Evolutionary conservation across 257 asterid genomes (phyloP), one percentile per base, ranked within the genome.

Genomic region (Fraxinus americana): DNA sequence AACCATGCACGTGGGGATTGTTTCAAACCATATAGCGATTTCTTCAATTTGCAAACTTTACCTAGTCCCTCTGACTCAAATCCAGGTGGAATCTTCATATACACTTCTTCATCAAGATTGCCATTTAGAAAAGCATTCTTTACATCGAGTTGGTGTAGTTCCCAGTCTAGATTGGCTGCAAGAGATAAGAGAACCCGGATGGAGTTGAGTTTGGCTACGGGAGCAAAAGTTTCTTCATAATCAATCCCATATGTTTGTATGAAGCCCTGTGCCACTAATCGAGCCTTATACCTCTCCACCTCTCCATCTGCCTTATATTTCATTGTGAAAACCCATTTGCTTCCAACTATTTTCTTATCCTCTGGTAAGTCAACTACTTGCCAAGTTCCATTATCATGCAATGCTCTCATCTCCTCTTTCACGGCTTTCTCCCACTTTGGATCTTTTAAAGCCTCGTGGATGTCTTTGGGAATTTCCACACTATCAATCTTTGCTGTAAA

Each of bases 291-390:
- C 36, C 71, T 67, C 8, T 66, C 39, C 14, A 29, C 71, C 71
- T 66, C 71, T 67, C 71, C 71, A 67, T 67, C 9, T 8, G 71
- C 71, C 30, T 19, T 29, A 21, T 67, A 67, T 36, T 30, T 67
- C 8, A 30, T 21, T 29, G 23, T 67, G 0, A 67, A 67, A 12
- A 67, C 54, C 54, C 54, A 12, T 67, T 30, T 67, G 10, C 41
- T 67, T 67, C 71, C 71, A 67, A 67, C 71, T 13, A 29, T 23
- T 27, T 67, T 67, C 38, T 29, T 67, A 12, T 67, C 21, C 21
- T 67, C 23, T 11, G 71, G 21, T 67, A 67, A 29, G 7, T 30
- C 41, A 32, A 67, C 71, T 11, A 67, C 23, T 7, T 67, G 23
- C 71, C 41, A 67, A 30, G 71, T 67, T 11, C n/a, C 38, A 67